A percentile compares a stretch with the other conserved stretches of the same genome.
Evolutionary conservation across 257 asterid species (phyloP).

Genomic region (Nicotiana attenuata): DNA sequence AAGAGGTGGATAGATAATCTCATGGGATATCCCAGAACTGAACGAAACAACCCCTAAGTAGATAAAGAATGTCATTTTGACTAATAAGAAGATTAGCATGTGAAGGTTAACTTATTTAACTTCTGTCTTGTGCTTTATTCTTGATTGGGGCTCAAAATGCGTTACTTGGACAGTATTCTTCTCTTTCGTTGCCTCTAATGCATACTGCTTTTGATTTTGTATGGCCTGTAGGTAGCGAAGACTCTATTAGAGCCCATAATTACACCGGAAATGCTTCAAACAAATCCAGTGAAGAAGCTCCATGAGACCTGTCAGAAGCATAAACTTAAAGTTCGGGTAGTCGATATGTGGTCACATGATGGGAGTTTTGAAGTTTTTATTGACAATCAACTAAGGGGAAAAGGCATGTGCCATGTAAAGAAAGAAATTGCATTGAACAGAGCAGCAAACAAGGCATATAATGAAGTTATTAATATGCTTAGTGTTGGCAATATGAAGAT

Average conservation of each 20-base stretch:
- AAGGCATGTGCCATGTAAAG: slow-evolving; percentile 59
- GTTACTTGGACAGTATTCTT: not conserved
- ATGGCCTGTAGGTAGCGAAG: slow-evolving; percentile 42
- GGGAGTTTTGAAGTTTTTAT: slow-evolving; percentile 54
- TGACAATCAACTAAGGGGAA: slow-evolving; percentile 52
- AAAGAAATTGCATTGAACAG: slow-evolving; percentile 67
- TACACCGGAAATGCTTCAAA: slow-evolving; percentile 63
- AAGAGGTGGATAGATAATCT: too few species aligned
- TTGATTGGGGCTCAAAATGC: not conserved
- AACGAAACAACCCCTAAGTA: not conserved
- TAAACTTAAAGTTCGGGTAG: slow-evolving; percentile 53
- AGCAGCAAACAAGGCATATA: slow-evolving; percentile 75
- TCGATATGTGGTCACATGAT: slow-evolving; percentile 53
- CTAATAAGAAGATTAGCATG: not conserved
- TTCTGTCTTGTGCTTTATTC: not conserved
- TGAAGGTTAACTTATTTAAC: not conserved
- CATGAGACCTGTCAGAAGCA: slow-evolving; percentile 68
- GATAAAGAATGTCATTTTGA: not conserved
- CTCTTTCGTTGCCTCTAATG: not conserved
- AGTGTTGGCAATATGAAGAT: slow-evolving; percentile 8
- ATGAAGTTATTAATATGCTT: slow-evolving; percentile 39
- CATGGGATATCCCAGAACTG: too few species aligned
- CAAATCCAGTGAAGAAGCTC: slow-evolving; percentile 69
- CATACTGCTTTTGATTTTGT: not conserved
- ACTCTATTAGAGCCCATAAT: slow-evolving; percentile 59